Conservation (phyloP, 805 yeast species). For the Myxozyma udenii region DNA sequence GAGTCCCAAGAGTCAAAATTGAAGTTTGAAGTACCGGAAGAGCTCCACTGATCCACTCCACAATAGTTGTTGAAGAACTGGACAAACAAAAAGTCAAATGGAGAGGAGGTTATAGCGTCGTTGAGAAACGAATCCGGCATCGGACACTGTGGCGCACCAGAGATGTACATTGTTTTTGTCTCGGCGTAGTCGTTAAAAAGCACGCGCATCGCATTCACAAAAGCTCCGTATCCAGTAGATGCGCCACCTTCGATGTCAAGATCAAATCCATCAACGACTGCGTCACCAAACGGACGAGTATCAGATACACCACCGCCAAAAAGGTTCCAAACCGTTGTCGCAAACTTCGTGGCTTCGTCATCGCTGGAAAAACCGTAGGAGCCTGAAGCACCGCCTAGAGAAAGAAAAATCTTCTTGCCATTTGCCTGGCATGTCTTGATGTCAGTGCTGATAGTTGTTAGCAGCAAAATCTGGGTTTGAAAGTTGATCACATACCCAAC, state of each 20-base stretch:
- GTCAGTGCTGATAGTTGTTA: slow-evolving; percentile 50
- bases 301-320: slow-evolving; percentile 45
- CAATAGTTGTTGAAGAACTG: slow-evolving; percentile 66
- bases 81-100: slow-evolving; percentile 58
- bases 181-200: slow-evolving; percentile 37
- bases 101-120: slow-evolving; percentile 43
- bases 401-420: slow-evolving; percentile 71
- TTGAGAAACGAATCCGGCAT: slow-evolving; percentile 54
- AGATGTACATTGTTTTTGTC: slow-evolving; percentile 46
- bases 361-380: slow-evolving; percentile 50
- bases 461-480: no score
- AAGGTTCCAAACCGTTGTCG: slow-evolving; percentile 45
- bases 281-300: slow-evolving; percentile 49
- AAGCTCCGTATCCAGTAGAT: slow-evolving; percentile 52
- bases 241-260: slow-evolving; percentile 55
- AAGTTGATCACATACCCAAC: slow-evolving; percentile 44
- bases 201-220: slow-evolving; percentile 39
- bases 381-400: slow-evolving; percentile 57
- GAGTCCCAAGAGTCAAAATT: slow-evolving; percentile 65
- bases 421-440: slow-evolving; percentile 66
- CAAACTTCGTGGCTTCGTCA: slow-evolving; percentile 48
- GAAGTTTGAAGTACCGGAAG: slow-evolving; percentile 21
- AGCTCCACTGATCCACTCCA: slow-evolving; percentile 33
- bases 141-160: slow-evolving; percentile 70
- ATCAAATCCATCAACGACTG: slow-evolving; percentile 67